phyloP scores from a whole-genome alignment of 768 basidiomycete species.

The Cystobasidium tubakii region DNA sequence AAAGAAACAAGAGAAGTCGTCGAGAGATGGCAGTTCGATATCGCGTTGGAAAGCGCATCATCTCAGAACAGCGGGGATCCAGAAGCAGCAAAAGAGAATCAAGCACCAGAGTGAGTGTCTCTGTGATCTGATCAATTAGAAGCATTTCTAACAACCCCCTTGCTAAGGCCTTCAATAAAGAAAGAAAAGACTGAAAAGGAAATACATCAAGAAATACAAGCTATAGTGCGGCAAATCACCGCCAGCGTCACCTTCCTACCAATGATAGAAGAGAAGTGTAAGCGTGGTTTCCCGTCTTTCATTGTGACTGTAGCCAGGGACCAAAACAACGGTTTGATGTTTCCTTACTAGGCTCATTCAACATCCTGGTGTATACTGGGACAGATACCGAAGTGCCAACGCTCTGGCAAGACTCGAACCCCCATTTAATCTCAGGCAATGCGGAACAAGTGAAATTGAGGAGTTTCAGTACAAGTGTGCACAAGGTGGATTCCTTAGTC shows the following conservation, averaged over 20 bases:
- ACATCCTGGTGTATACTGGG: conserved; percentile 89
- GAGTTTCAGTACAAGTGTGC: conserved; percentile 93
- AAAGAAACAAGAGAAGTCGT: conserved; percentile 85
- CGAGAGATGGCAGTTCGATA: conserved; percentile 97
- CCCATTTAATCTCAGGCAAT: conserved; percentile 44
- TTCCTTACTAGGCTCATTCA: conserved; percentile 65
- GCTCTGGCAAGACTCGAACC: conserved; percentile 83
- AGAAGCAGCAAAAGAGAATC: conserved; percentile 49
- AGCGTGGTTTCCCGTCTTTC: conserved; percentile 44
- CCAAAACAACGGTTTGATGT: background rate
- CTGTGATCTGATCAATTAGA: background rate
- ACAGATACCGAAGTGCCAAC: conserved; percentile 87
- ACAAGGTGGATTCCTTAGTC: conserved; percentile 95
- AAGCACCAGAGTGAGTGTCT: conserved; percentile 51
- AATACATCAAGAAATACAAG: conserved; percentile 94
- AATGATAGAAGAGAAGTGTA: conserved; percentile 71
- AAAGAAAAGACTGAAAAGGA: conserved; percentile 57
- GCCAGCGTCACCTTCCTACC: conserved; percentile 94
- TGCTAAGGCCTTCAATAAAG: conserved; percentile 38
- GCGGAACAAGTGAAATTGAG: conserved; percentile 67
- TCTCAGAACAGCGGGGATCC: conserved; percentile 49
- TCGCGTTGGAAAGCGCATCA: conserved; percentile 70
- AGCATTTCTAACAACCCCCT: background rate
- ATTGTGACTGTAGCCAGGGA: too few relatives aligned
- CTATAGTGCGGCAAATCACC: conserved; percentile 96